Evolutionary conservation across 345 rosid genomes (phyloP), one percentile per base, ranked within the genome.

Genomic region (Turnera subulata): DNA sequence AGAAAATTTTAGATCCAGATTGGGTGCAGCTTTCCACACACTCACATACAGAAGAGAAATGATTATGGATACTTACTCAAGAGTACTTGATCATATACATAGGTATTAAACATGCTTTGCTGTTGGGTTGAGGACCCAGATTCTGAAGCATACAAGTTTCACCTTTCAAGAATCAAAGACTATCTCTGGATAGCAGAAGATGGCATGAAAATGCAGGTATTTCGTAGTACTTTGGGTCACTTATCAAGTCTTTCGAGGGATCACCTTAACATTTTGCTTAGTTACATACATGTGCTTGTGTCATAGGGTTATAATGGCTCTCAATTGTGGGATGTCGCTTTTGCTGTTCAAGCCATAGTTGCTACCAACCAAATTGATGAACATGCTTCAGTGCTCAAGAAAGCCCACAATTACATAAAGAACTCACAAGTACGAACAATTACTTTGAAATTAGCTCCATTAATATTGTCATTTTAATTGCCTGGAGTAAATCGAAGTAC

Each of bases 151-250:
- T 83, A 52, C 52, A 80, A 76, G 53, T 59, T 44, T 48, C 85
- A 83, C 53, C 78, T 83, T 11, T 38, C 78, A 12, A 74, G 89
- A 61, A 65, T 80, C 17, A 76, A 83, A 64, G 89, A 83, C 58
- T 80, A 83, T 46, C 69, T 83, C 0, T 83, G 89, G 89, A 6
- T 80, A 0, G 85, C 89, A 0, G 89, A 83, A 56, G 85, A 83
- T 66, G 89, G 89, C 50, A 76, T 83, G 85, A 83, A 83, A 66
- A 83, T 83, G 88, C 83, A 79, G 82, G 84, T 74, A n/a, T n/a
- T n/a, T n/a, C n/a, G n/a, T n/a, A n/a, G n/a, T n/a, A n/a, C n/a
- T n/a, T n/a, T n/a, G n/a, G n/a, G n/a, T n/a, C n/a, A n/a, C n/a
- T n/a, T n/a, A n/a, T n/a, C n/a, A n/a, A n/a, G n/a, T n/a, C n/a